These are phyloP conservation scores for Ascochyta fabae DNA, from an alignment of 2,329 filamentous ascomycete genomes.

Conservation along the genomic window DNA sequence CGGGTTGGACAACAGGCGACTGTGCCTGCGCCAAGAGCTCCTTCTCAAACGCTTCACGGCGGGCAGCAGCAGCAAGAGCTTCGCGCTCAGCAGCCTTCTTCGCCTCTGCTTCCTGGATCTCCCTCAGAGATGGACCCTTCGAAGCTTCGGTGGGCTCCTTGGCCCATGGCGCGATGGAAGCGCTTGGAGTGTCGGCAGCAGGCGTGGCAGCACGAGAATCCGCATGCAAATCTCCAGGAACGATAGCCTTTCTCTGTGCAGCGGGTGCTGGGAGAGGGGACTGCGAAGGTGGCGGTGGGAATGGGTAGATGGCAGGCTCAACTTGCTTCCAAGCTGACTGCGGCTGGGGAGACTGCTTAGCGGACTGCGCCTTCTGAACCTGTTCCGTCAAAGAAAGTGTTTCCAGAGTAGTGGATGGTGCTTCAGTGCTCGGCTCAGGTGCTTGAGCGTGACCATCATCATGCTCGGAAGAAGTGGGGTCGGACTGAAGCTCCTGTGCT, in stretches of 20 bases:
- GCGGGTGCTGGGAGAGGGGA: constrained; percentile 88
- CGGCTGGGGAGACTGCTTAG: constrained; percentile 62
- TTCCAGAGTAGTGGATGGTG: constrained; percentile 50
- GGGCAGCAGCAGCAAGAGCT: constrained; percentile 76
- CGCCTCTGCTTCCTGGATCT: constrained; percentile 95
- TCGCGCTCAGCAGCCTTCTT: constrained; percentile 90
- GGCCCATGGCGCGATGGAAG: constrained; percentile 92
- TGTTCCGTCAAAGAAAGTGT: constrained; percentile 79
- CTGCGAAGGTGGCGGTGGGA: constrained; percentile 74
- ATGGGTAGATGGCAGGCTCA: constrained; percentile 77
- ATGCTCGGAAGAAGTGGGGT: constrained; percentile 30
- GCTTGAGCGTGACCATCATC: constrained; percentile 24
- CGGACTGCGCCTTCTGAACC: constrained; percentile 75
- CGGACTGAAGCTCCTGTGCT: constrained; percentile 26
- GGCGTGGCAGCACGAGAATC: constrained; percentile 83
- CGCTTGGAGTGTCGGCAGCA: constrained; percentile 65
- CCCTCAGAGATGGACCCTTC: constrained; percentile 89
- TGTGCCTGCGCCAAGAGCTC: constrained; percentile 72
- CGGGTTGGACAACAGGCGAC: constrained; percentile 68
- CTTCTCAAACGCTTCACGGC: constrained; percentile 79
- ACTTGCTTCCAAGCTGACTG: constrained; percentile 66
- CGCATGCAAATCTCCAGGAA: constrained; percentile 74
- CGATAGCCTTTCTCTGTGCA: constrained; percentile 83
- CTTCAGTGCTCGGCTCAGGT: constrained; percentile 12
- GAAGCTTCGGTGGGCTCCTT: constrained; percentile 76